phyloP scores from a whole-genome alignment of 768 basidiomycete species.

The Amyloporia xantha region DNA sequence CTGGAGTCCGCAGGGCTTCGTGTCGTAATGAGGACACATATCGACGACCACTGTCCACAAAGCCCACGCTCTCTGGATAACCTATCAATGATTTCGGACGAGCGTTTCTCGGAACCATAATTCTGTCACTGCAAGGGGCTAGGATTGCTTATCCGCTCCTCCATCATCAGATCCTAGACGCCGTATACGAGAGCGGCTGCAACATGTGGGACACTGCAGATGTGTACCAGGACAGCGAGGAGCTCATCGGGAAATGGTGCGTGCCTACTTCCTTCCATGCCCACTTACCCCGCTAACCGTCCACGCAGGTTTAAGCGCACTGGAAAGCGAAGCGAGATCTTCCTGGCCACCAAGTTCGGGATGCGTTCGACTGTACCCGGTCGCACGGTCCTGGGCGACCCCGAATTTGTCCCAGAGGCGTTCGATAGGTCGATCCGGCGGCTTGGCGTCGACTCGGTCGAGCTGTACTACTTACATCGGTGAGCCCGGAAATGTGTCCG shows the following conservation, averaged over 20 bases:
- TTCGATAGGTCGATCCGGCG: conserved; percentile 33
- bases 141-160: no score
- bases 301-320: conserved; percentile 42
- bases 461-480: conserved; percentile 36
- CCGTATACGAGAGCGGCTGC: conserved; percentile 32
- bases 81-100: no score
- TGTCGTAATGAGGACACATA: no score
- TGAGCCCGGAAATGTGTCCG: no score
- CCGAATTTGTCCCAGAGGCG: conserved; percentile 33
- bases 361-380: conserved; percentile 18
- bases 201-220: conserved; percentile 45
- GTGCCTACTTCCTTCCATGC: not conserved
- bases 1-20: no score
- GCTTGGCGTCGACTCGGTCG: conserved; percentile 30
- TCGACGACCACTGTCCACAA: no score
- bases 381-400: conserved; percentile 27
- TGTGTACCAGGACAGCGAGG: conserved; percentile 36
- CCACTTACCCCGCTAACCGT: no score
- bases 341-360: conserved; percentile 61
- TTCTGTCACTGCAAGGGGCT: no score
- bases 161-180: conserved; percentile 42
- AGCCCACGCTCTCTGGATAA: no score
- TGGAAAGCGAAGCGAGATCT: conserved; percentile 46
- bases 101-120: no score
- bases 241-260: conserved; percentile 38